These are phyloP conservation scores for Cystofilobasidium capitatum DNA, from an alignment of 768 basidiomycete species.

Conservation along the genomic window DNA sequence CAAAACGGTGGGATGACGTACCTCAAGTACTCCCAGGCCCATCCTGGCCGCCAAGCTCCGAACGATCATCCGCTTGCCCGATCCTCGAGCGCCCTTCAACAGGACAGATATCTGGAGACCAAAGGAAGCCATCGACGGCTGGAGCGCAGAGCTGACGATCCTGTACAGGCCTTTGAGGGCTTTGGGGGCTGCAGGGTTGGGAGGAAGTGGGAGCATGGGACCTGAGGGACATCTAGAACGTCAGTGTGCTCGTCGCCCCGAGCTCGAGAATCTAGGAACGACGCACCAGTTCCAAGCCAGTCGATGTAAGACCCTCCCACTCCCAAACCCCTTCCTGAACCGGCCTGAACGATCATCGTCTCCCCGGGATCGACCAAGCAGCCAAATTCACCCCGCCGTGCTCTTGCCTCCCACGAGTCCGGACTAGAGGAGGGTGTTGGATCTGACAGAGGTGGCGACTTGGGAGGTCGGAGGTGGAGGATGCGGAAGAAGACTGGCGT, in stretches of 20 bases:
- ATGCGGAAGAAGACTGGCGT: conserved; percentile 16
- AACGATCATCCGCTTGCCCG: conserved; percentile 66
- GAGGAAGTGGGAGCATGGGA: conserved; percentile 21
- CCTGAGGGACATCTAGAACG: background rate
- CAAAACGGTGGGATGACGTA: conserved; percentile 33
- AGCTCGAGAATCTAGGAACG: background rate
- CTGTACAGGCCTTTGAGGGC: conserved; percentile 44
- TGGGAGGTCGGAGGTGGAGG: conserved; percentile 18
- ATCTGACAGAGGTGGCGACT: conserved; percentile 36
- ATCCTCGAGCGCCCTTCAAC: conserved; percentile 66
- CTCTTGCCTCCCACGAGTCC: conserved; percentile 30
- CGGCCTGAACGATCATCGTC: conserved; percentile 71
- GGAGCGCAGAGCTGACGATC: conserved; percentile 54
- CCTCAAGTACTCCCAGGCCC: conserved; percentile 73
- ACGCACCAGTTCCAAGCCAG: conserved; percentile 47
- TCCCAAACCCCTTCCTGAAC: conserved; percentile 58
- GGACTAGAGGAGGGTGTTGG: conserved; percentile 31
- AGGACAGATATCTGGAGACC: conserved; percentile 61
- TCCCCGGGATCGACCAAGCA: conserved; percentile 67
- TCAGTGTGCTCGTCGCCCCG: background rate
- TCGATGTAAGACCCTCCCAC: conserved; percentile 48
- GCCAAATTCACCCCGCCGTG: conserved; percentile 61
- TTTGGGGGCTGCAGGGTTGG: background rate
- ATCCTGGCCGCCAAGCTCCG: conserved; percentile 43
- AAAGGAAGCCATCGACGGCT: conserved; percentile 51